A percentile compares a stretch with the other conserved stretches of the same genome.
These are phyloP conservation scores for Periconia digitata DNA, from an alignment of 2,329 filamentous ascomycete species.

Conservation along the genomic window DNA sequence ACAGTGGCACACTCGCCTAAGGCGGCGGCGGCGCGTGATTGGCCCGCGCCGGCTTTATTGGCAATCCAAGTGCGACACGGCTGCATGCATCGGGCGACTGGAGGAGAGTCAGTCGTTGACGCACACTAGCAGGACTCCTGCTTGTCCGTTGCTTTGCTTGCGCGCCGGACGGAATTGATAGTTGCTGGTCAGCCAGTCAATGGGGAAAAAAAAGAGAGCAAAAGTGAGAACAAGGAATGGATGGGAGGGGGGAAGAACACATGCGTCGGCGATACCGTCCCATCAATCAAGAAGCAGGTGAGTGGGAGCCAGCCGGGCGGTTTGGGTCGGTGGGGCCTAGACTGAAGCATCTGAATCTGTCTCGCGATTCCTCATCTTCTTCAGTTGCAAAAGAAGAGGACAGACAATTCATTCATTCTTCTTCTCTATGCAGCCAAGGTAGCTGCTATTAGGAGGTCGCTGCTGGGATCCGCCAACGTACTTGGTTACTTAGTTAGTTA, in stretches of 20 bases:
- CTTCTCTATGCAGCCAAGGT: too few relatives aligned
- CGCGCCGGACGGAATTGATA: slow-evolving; percentile 16
- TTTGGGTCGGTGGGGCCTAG: background rate
- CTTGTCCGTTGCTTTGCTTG: slow-evolving; percentile 5
- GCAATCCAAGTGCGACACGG: slow-evolving; percentile 21
- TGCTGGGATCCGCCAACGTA: background rate
- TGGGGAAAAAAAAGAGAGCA: too few relatives aligned
- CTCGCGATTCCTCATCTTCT: too few relatives aligned
- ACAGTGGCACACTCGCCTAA: slow-evolving; percentile 15
- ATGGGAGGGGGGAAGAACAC: background rate
- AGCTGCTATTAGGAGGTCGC: background rate
- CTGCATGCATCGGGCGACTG: slow-evolving; percentile 11
- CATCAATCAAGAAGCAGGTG: too few relatives aligned
- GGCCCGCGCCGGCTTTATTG: slow-evolving; percentile 26
- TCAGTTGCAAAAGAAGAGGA: too few relatives aligned
- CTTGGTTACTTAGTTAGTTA: too few relatives aligned
- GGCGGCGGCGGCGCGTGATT: slow-evolving; percentile 20
- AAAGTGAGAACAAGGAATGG: background rate
- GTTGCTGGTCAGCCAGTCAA: too few relatives aligned
- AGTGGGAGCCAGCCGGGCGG: background rate
- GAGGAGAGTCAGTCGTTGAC: slow-evolving; percentile 7
- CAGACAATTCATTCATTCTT: too few relatives aligned
- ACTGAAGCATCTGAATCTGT: too few relatives aligned
- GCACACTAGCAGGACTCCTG: too few relatives aligned
- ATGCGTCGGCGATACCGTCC: too few relatives aligned